phyloP scores from a whole-genome alignment of 495 filamentous ascomycete genomes.

The Entonaema liquescens region DNA sequence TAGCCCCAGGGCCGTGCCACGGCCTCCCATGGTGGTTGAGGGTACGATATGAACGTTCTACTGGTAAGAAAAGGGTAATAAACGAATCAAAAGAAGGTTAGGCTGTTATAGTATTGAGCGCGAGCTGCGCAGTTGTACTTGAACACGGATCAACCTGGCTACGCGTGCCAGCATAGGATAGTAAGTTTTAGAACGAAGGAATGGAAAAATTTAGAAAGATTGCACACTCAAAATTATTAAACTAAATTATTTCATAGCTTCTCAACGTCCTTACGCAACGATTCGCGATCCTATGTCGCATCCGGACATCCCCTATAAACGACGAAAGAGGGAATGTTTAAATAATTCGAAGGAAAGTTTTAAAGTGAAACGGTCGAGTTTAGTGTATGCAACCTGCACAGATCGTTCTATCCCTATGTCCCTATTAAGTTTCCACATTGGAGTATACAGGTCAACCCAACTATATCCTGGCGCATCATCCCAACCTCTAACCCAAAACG shows the following conservation, averaged over 20 bases:
- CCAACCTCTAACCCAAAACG: too few relatives aligned
- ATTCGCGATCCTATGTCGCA: conserved; percentile 21
- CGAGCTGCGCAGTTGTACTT: neutral
- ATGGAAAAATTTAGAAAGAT: conserved; percentile 19
- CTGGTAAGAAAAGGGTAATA: conserved; percentile 15
- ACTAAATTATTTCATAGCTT: conserved; percentile 31
- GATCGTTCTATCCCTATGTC: conserved; percentile 11
- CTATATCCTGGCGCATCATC: too few relatives aligned
- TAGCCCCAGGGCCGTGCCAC: conserved; percentile 57
- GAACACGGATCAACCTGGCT: conserved; percentile 5
- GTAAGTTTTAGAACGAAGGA: conserved; percentile 23
- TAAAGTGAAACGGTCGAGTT: neutral
- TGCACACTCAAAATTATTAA: conserved; percentile 19
- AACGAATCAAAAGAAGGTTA: conserved; percentile 18
- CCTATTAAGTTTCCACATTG: conserved; percentile 20
- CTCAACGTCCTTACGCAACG: neutral
- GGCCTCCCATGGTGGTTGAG: conserved; percentile 58
- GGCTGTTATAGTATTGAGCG: conserved; percentile 2
- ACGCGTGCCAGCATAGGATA: conserved; percentile 18
- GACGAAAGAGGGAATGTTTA: conserved; percentile 6
- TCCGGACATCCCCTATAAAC: conserved; percentile 34
- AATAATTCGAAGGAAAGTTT: conserved; percentile 18
- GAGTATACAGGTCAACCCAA: too few relatives aligned
- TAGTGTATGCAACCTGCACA: neutral
- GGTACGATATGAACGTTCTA: neutral